These are phyloP conservation scores for Colletotrichum spinosum DNA, from an alignment of 2,329 filamentous ascomycete genomes.

Conservation along the genomic window DNA sequence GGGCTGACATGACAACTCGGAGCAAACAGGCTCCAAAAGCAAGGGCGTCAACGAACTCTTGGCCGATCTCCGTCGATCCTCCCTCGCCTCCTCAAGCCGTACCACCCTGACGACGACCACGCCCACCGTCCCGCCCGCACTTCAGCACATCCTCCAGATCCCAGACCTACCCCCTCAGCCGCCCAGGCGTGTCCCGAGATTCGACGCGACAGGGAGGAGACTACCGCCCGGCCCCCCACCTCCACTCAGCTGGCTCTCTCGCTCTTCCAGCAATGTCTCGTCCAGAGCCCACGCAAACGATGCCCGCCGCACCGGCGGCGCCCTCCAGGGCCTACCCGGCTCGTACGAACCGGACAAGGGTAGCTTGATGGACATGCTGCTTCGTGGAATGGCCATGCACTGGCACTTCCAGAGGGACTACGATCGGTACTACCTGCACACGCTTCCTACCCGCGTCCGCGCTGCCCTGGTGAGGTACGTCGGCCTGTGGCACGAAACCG, in stretches of 20 bases:
- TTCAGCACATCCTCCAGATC: constrained; percentile 69
- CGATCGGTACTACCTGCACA: constrained; percentile 67
- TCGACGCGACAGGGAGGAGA: constrained; percentile 61
- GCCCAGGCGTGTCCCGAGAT: constrained; percentile 57
- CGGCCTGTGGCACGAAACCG: constrained; percentile 55
- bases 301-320: constrained; percentile 12
- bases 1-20: constrained; percentile 24
- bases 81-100: constrained; percentile 41
- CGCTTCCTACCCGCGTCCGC: constrained; percentile 65
- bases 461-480: constrained; percentile 64
- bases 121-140: constrained; percentile 63
- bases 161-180: constrained; percentile 66
- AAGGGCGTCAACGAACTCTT: constrained; percentile 71
- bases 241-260: constrained; percentile 66
- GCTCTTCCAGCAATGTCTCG: constrained; percentile 40
- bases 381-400: constrained; percentile 62
- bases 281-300: constrained; percentile 25
- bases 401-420: constrained; percentile 68
- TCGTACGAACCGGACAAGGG: constrained; percentile 55
- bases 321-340: constrained; percentile 54
- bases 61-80: constrained; percentile 64
- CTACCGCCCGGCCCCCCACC: constrained; percentile 69
- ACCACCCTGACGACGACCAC: constrained; percentile 32
- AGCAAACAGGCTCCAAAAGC: constrained; percentile 46
- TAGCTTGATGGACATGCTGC: constrained; percentile 63